A percentile compares a stretch with the other conserved stretches of the same genome.
These are phyloP conservation scores for Deinandra increscens DNA, from an alignment of 129 eudicot species.

Conservation along the genomic window DNA sequence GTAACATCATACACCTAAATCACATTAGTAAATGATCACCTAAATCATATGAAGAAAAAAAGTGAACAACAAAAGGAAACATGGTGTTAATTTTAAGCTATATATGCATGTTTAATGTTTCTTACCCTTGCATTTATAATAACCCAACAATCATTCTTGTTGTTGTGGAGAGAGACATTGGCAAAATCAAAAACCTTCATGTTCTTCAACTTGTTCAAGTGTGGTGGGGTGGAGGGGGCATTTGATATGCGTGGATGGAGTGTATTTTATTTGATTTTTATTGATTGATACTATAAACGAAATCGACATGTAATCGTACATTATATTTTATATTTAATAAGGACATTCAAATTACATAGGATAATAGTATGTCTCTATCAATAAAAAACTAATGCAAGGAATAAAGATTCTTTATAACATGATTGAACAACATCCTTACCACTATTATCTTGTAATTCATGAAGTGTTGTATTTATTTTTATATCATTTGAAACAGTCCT, in stretches of 20 bases:
- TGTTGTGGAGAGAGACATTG: constrained; percentile 51
- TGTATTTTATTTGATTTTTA: no score
- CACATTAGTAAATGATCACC: no score
- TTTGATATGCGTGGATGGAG: constrained; percentile 22
- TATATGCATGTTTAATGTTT: neutral
- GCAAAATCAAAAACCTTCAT: constrained; percentile 30
- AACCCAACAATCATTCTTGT: constrained; percentile 52
- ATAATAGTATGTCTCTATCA: neutral
- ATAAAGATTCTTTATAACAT: no score
- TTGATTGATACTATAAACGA: constrained; percentile 14
- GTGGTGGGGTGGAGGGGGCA: neutral
- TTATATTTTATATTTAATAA: neutral
- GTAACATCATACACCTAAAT: constrained; percentile 64
- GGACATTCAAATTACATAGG: neutral
- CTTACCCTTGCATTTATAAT: constrained; percentile 56
- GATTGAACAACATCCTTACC: no score
- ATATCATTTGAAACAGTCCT: no score
- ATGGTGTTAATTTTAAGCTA: no score
- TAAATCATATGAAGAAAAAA: constrained; percentile 15
- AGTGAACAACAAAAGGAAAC: neutral
- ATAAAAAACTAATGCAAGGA: neutral
- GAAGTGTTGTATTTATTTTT: no score
- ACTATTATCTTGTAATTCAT: no score
- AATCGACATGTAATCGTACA: constrained; percentile 18
- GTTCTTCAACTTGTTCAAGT: constrained; percentile 23